These are phyloP conservation scores for Globisporangium perplexum DNA, from an alignment of 352 stramenopile genomes.

Conservation along the genomic window DNA sequence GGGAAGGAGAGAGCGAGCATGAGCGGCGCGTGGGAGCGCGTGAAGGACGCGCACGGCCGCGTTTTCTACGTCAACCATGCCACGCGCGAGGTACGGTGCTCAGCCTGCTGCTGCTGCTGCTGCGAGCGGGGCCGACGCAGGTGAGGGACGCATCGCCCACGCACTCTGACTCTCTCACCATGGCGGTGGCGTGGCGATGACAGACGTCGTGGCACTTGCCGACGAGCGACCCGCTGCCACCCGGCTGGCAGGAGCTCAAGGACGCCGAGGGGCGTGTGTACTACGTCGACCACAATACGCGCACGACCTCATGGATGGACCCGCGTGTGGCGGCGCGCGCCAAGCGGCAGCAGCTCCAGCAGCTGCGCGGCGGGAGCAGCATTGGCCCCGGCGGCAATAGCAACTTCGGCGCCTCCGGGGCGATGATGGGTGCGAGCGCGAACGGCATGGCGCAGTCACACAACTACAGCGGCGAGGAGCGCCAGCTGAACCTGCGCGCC, in stretches of 20 bases:
- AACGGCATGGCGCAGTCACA: slow-evolving; percentile 10
- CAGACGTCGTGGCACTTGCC: slow-evolving; percentile 82
- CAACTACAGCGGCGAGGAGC: background rate
- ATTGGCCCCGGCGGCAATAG: background rate
- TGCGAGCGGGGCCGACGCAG: background rate
- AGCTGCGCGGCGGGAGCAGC: slow-evolving; percentile 1
- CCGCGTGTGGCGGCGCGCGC: slow-evolving; percentile 37
- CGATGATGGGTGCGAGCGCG: background rate
- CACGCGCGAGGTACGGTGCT: slow-evolving; percentile 57
- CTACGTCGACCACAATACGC: slow-evolving; percentile 79
- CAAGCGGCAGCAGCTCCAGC: background rate
- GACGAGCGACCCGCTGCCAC: slow-evolving; percentile 54
- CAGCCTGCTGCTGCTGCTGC: no score
- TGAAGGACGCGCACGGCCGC: slow-evolving; percentile 72
- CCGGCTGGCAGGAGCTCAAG: slow-evolving; percentile 77
- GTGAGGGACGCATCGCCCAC: background rate
- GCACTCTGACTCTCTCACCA: background rate
- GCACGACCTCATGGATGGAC: slow-evolving; percentile 76
- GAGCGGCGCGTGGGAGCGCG: slow-evolving; percentile 58
- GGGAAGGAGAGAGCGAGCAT: background rate
- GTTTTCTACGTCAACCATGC: slow-evolving; percentile 86
- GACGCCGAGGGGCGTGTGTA: slow-evolving; percentile 71
- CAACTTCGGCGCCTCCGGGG: background rate
- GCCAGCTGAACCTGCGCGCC: background rate
- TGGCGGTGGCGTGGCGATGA: background rate